Conservation (phyloP, 23 red algal species). For the Pyropia haitanensis region DNA sequence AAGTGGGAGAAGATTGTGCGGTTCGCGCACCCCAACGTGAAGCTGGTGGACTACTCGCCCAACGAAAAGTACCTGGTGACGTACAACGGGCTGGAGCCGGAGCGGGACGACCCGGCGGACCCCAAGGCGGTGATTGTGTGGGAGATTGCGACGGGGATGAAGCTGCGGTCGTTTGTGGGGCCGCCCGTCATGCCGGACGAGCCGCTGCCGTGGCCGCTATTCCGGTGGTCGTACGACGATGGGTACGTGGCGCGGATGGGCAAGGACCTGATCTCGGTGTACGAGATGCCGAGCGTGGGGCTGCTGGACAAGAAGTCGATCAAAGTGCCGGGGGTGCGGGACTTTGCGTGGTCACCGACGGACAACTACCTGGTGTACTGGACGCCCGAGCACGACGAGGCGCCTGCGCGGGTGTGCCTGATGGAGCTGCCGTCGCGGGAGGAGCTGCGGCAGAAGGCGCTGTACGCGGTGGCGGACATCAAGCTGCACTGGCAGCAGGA, state of each 20-base stretch:
- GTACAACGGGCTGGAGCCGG: slow-evolving; percentile 77
- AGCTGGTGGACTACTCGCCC: slow-evolving; percentile 67
- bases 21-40: slow-evolving; percentile 74
- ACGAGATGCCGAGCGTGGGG: slow-evolving; percentile 68
- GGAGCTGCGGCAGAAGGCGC: slow-evolving; percentile 90
- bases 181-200: slow-evolving; percentile 56
- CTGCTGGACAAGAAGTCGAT: slow-evolving; percentile 84
- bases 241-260: slow-evolving; percentile 76
- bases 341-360: slow-evolving; percentile 90
- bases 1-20: slow-evolving; percentile 81
- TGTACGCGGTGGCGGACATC: slow-evolving; percentile 86
- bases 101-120: slow-evolving; percentile 76
- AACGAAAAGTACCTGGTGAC: slow-evolving; percentile 88
- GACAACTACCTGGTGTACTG: slow-evolving; percentile 88
- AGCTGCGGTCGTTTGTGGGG: slow-evolving; percentile 52
- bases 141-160: slow-evolving; percentile 65
- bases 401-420: slow-evolving; percentile 80
- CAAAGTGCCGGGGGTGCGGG: slow-evolving; percentile 46
- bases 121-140: slow-evolving; percentile 57
- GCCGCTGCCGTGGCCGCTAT: slow-evolving; percentile 83
- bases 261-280: slow-evolving; percentile 69
- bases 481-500: slow-evolving; percentile 90
- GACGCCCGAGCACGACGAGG: slow-evolving; percentile 83
- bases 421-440: slow-evolving; percentile 84
- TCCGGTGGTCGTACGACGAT: slow-evolving; percentile 81